Conservation (phyloP, 2,329 filamentous ascomycete species). For the Exserohilum rostratum region DNA sequence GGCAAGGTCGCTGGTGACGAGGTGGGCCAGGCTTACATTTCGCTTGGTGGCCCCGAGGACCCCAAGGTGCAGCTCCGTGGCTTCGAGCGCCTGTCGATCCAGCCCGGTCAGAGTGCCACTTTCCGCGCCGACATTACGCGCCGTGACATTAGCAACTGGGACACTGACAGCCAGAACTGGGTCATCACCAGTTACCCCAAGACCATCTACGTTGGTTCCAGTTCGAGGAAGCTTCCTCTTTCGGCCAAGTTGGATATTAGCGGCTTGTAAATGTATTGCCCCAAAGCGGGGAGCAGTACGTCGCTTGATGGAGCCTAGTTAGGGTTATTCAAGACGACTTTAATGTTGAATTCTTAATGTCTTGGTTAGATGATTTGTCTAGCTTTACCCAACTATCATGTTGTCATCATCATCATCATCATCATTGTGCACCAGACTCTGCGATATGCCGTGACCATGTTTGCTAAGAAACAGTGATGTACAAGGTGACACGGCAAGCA, state of each 20-base stretch:
- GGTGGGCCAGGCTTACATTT: slow-evolving; percentile 76
- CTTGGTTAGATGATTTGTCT: not conserved
- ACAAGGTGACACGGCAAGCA: not conserved
- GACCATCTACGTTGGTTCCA: slow-evolving; percentile 65
- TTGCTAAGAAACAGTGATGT: not conserved
- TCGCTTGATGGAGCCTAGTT: too few species aligned
- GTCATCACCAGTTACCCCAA: slow-evolving; percentile 64
- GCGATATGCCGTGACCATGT: not conserved
- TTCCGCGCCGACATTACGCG: slow-evolving; percentile 75
- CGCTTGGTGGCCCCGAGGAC: slow-evolving; percentile 78
- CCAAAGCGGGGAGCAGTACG: too few species aligned
- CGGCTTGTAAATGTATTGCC: slow-evolving; percentile 4
- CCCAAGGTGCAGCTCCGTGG: slow-evolving; percentile 71
- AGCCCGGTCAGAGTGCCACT: slow-evolving; percentile 68
- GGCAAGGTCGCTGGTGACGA: slow-evolving; percentile 70
- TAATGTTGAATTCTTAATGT: slow-evolving; percentile 12
- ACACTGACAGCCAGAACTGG: slow-evolving; percentile 82
- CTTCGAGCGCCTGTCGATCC: slow-evolving; percentile 78
- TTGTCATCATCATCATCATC: too few species aligned
- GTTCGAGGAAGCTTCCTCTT: slow-evolving; percentile 63
- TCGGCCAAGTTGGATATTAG: slow-evolving; percentile 37
- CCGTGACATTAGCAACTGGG: slow-evolving; percentile 88
- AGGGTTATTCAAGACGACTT: not conserved
- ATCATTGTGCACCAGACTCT: not conserved
- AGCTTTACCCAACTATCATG: not conserved